Percentiles rank a stretch among this genome's conserved stretches.
Conservation (phyloP, 2,329 filamentous ascomycete species). For the Ophiostoma piceae region DNA sequence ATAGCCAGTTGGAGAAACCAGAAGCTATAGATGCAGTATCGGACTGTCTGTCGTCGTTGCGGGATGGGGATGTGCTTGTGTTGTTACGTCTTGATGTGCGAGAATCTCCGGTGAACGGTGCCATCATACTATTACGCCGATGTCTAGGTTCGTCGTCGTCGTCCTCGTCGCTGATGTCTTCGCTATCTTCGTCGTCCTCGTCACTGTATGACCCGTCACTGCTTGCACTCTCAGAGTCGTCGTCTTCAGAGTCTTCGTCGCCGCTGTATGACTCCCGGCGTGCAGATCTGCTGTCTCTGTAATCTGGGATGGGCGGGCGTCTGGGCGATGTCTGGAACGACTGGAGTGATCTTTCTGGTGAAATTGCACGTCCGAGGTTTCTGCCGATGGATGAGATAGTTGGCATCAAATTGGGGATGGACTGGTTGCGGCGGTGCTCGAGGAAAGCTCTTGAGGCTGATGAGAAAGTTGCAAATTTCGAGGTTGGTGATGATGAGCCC, state of each 20-base stretch:
- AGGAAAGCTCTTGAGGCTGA: constrained; percentile 27
- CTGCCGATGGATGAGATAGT: constrained; percentile 25
- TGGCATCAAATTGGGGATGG: constrained; percentile 36
- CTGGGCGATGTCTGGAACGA: constrained; percentile 5
- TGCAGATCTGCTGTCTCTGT: constrained; percentile 27
- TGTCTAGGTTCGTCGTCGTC: constrained; percentile 17
- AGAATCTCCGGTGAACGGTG: constrained; percentile 4
- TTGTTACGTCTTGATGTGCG: constrained; percentile 14
- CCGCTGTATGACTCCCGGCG: not conserved
- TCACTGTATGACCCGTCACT: not conserved
- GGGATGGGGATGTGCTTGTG: constrained; percentile 20
- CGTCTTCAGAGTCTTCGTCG: constrained; percentile 29
- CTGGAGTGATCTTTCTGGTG: constrained; percentile 24
- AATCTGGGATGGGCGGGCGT: constrained; percentile 20
- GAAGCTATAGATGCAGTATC: constrained; percentile 1
- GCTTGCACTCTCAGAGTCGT: not conserved
- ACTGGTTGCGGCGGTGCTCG: constrained; percentile 36
- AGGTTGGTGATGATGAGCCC: constrained; percentile 16
- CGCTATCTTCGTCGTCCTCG: constrained; percentile 31
- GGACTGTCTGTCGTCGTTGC: not conserved
- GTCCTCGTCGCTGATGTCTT: constrained; percentile 25
- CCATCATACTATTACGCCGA: constrained; percentile 14
- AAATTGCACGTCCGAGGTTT: constrained; percentile 27
- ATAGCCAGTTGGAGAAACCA: constrained; percentile 23
- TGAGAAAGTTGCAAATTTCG: constrained; percentile 23